Evolutionary conservation across 2,329 filamentous ascomycete species (phyloP), one percentile per base, ranked within the genome.

Genomic region (Capronia coronata): DNA sequence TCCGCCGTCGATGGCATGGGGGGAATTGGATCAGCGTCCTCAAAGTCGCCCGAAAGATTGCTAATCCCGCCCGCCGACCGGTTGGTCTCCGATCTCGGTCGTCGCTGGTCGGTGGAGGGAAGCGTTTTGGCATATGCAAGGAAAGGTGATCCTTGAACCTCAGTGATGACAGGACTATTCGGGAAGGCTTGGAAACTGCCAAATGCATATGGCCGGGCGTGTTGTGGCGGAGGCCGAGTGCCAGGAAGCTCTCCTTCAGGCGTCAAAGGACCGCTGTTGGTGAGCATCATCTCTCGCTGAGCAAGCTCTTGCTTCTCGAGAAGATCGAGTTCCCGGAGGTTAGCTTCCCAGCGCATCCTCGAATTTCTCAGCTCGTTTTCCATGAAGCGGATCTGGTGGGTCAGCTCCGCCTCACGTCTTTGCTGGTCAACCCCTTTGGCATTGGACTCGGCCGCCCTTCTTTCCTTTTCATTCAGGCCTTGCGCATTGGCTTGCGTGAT

Each of bases 161-260:
- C 56, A 13, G 56, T 49, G 38, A 56, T 52, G 25, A 56, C 47
- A 22, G 54, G 67, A 52, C 55, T 57, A 35, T 51, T 55, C 23
- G 57, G 57, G 34, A 59, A 54, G 11, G 57, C 51, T 18, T 59
- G 51, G 39, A 61, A 59, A 38, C 56, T 58, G 37, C 54, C 52
- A 29, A 59, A 59, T n/a, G 52, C 43, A 25, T 57, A 59, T 4
- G 53, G 46, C 9, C 59, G 55, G 10, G 51, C 44, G 34, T 51
- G 45, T 30, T 58, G 56, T 14, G 67, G 57, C 30, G 65, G 58
- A 48, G 65, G 61, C 51, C 70, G 72, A 8, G 76, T 77, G 48
- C 76, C 76, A 19, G 78, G 76, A 11, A 81, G 65, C 25, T 74
- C 71, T 22, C 76, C 77, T 65, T 82, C 79, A n/a, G 79, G 79